These are phyloP conservation scores for Gypsophila paniculata DNA, from an alignment of 179 eudicot genomes.

Conservation along the genomic window DNA sequence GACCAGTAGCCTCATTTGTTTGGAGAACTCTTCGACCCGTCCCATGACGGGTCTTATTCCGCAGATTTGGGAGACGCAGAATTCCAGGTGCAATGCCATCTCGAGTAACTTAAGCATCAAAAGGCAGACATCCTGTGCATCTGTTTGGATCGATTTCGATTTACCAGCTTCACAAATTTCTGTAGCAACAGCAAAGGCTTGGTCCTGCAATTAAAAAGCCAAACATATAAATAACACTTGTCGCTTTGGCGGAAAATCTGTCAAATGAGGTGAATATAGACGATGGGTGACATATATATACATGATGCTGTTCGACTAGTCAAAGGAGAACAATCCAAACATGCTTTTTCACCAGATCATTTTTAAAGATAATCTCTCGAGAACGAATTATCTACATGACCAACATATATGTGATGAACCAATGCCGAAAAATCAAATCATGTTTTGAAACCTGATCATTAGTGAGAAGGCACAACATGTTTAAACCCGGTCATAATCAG, in stretches of 20 bases:
- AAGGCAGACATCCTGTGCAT: slow-evolving; percentile 52
- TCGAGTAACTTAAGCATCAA: slow-evolving; percentile 64
- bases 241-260: neutral
- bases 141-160: slow-evolving; percentile 44
- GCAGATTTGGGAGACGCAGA: slow-evolving; percentile 73
- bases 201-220: slow-evolving; percentile 55
- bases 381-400: neutral
- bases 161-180: slow-evolving; percentile 79
- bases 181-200: slow-evolving; percentile 63
- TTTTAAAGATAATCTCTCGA: neutral
- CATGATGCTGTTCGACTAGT: neutral
- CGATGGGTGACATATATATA: neutral
- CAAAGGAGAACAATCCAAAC: neutral
- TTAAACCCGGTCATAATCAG: no score
- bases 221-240: neutral
- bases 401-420: neutral
- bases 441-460: no score
- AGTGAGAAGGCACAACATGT: no score
- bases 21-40: slow-evolving; percentile 75
- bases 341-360: neutral
- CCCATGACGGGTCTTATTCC: slow-evolving; percentile 91
- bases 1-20: slow-evolving; percentile 51
- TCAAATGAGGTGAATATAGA: neutral
- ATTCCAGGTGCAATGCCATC: slow-evolving; percentile 78
- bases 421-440: neutral